Evolutionary conservation across 106 monocot species (phyloP).

Genomic region (Hemerocallis citrina): DNA sequence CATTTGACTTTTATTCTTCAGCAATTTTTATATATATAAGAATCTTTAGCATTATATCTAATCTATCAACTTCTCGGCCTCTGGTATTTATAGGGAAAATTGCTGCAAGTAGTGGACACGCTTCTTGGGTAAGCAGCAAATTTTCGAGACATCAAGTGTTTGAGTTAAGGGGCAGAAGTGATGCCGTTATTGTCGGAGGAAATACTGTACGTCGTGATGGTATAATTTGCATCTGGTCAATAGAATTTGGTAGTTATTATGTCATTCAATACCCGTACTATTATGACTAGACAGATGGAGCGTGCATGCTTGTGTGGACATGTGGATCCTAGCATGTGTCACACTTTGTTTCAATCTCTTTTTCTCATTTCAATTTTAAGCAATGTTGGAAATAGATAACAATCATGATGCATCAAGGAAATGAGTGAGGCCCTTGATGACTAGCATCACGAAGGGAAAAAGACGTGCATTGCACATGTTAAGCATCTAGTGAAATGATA

Average conservation of each 20-base stretch:
- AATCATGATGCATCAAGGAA: too few relatives aligned
- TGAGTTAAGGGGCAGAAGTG: slow-evolving; percentile 90
- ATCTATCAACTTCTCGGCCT: background rate
- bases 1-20: background rate
- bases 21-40: background rate
- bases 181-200: slow-evolving; percentile 96
- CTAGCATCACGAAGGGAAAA: too few relatives aligned
- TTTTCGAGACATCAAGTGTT: slow-evolving; percentile 72
- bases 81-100: slow-evolving; percentile 67
- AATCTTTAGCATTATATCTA: background rate
- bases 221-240: slow-evolving; percentile 13
- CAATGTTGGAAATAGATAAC: too few relatives aligned
- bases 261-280: too few relatives aligned
- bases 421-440: too few relatives aligned
- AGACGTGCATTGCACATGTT: too few relatives aligned
- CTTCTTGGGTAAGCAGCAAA: slow-evolving; percentile 94
- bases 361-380: too few relatives aligned
- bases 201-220: slow-evolving; percentile 96
- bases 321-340: too few relatives aligned
- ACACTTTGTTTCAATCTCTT: too few relatives aligned
- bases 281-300: too few relatives aligned
- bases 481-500: too few relatives aligned
- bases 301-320: too few relatives aligned
- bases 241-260: background rate
- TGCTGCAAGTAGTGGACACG: slow-evolving; percentile 95